Evolutionary conservation across 768 basidiomycete genomes (phyloP).

Genomic region (Roridomyces roridus): DNA sequence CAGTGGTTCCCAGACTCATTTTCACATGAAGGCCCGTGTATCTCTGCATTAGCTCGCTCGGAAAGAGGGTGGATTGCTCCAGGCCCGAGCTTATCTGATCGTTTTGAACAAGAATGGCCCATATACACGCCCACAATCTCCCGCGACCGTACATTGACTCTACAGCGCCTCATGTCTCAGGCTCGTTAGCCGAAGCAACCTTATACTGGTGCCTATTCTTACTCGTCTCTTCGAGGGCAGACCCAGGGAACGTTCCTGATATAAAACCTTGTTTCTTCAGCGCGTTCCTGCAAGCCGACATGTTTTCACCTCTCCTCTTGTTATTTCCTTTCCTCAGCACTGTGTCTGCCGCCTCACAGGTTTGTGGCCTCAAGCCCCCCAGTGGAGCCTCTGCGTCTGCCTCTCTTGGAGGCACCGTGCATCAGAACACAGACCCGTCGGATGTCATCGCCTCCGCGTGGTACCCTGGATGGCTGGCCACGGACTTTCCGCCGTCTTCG

Average conservation of each 20-base stretch:
- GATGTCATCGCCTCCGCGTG: slow-evolving; percentile 40
- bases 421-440: slow-evolving; percentile 8
- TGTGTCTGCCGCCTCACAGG: slow-evolving; percentile 3
- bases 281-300: neutral
- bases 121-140: too few relatives aligned
- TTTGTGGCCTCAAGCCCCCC: slow-evolving; percentile 11
- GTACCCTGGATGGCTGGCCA: slow-evolving; percentile 55
- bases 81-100: too few relatives aligned
- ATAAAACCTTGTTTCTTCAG: slow-evolving; percentile 3
- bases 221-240: neutral
- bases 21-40: too few relatives aligned
- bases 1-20: too few relatives aligned
- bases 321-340: neutral
- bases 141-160: too few relatives aligned
- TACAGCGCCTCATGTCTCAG: too few relatives aligned
- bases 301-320: slow-evolving; percentile 2
- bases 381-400: neutral
- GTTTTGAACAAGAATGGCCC: too few relatives aligned
- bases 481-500: slow-evolving; percentile 46
- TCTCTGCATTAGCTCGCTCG: too few relatives aligned
- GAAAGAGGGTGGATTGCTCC: too few relatives aligned
- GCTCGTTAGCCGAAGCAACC: too few relatives aligned
- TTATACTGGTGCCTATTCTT: neutral
- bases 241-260: slow-evolving; percentile 14
- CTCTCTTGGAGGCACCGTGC: neutral